phyloP scores from a whole-genome alignment of 192 early-diverging fungal genomes.

The Podila minutissima region DNA sequence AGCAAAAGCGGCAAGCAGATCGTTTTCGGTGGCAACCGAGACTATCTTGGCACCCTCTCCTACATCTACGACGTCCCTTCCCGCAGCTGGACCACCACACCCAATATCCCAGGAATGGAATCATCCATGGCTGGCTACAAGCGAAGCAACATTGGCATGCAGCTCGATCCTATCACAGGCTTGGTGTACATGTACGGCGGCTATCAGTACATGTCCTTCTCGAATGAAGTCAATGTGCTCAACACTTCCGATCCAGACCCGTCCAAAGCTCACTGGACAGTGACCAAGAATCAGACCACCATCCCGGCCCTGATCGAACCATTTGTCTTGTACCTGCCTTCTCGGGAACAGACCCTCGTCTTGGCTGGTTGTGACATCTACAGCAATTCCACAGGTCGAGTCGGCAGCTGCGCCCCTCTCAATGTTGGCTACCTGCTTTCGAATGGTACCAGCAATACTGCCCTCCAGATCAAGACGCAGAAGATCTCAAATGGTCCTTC shows the following conservation, averaged over 20 bases:
- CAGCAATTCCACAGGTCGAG: not conserved
- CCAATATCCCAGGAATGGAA: slow-evolving; percentile 10
- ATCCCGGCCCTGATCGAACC: slow-evolving; percentile 19
- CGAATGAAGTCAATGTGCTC: slow-evolving; percentile 12
- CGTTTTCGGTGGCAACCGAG: slow-evolving; percentile 35
- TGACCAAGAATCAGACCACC: slow-evolving; percentile 10
- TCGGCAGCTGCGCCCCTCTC: not conserved
- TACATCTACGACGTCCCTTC: slow-evolving; percentile 19
- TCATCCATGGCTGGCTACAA: slow-evolving; percentile 16
- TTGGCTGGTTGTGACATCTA: slow-evolving; percentile 10
- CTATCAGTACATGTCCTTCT: slow-evolving; percentile 6
- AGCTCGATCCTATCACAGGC: slow-evolving; percentile 16
- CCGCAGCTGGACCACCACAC: slow-evolving; percentile 8
- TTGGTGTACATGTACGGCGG: slow-evolving; percentile 38
- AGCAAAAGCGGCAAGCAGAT: slow-evolving; percentile 28
- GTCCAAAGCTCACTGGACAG: slow-evolving; percentile 8
- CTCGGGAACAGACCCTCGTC: slow-evolving; percentile 13
- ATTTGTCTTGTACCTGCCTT: slow-evolving; percentile 21
- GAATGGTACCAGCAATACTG: not conserved
- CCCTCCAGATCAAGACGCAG: not conserved
- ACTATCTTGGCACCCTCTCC: slow-evolving; percentile 17
- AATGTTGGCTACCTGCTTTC: not conserved
- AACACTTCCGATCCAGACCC: slow-evolving; percentile 9
- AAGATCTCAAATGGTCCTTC: not conserved
- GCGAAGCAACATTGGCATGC: slow-evolving; percentile 31